Evolutionary conservation across 805 yeast genomes (phyloP), one percentile per base, ranked within the genome.

Genomic region (Metschnikowia aberdeeniae): DNA sequence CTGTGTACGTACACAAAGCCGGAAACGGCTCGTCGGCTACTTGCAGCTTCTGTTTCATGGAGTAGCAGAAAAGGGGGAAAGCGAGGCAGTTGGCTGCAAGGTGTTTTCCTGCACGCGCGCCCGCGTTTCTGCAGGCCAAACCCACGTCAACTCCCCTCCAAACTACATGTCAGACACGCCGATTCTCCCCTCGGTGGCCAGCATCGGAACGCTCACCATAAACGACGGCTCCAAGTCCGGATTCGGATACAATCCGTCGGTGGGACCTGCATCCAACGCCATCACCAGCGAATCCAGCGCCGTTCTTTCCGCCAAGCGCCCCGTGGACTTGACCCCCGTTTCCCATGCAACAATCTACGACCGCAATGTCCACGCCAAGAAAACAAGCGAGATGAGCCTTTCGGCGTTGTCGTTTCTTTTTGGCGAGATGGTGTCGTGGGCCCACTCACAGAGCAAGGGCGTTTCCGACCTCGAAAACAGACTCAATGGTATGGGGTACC

Each of bases 401-500:
- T 74, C 87, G 11, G 72, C 89, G 2, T 66, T 89, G 40, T 78
- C 89, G 26, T 84, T 81, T 53, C 65, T 88, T 17, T 86, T 85
- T 54, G 69, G 82, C 59, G 90, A 85, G 52, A 76, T 84, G 34
- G 82, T 88, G 9, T 80, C 80, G 49, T 79, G 84, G 73, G 68
- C 80, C 28, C 84, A 82, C 46, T 67, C 70, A 39, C 72, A 77
- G 42, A 78, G 87, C 6, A 78, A 75, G 45, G 88, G 89, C 12
- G 73, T 88, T 26, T 81, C 78, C 46, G 90, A 87, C 53, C 60
- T 72, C 33, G 77, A 72, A 45, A 63, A 61, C 28, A 67, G 82
- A 43, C 71, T 88, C 40, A 87, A 84, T 60, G 78, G 81, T 9
- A 65, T 86, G 35, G 96, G 96, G 0, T 86, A 87, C 59, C 80